Evolutionary conservation across 139 green algal species (phyloP).

Genomic region (Pycnococcus provasolii): DNA sequence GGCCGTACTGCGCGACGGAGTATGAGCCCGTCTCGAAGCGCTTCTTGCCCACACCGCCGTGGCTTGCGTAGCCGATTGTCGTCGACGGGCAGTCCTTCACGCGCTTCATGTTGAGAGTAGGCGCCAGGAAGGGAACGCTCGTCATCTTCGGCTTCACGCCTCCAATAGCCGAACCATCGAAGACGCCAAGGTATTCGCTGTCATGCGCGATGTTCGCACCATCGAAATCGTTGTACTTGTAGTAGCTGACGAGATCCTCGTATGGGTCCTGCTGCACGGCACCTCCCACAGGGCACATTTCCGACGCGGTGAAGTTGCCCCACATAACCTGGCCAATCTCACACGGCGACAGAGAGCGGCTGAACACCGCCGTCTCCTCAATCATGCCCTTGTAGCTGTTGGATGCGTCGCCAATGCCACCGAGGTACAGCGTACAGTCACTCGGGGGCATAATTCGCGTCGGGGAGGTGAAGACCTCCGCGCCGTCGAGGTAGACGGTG

Average conservation of each 20-base stretch:
- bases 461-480: no score
- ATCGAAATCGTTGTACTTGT: constrained; percentile 17
- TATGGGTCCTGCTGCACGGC: not conserved
- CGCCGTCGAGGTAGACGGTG: no score
- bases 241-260: constrained; percentile 5
- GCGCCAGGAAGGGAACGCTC: constrained; percentile 21
- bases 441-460: no score
- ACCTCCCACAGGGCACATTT: constrained; percentile 10
- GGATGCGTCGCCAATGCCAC: not conserved
- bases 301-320: constrained; percentile 15
- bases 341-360: constrained; percentile 6
- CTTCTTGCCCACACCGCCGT: not conserved
- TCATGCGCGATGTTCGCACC: not conserved
- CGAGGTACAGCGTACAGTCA: no score
- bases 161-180: not conserved
- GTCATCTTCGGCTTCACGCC: not conserved
- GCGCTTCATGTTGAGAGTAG: constrained; percentile 5
- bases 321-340: constrained; percentile 18
- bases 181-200: not conserved
- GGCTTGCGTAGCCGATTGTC: not conserved
- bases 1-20: no score
- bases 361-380: constrained; percentile 22
- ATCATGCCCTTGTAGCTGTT: constrained; percentile 13
- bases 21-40: not conserved
- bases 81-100: not conserved